Evolutionary conservation across 345 rosid genomes (phyloP).

Genomic region (Populus davidiana): DNA sequence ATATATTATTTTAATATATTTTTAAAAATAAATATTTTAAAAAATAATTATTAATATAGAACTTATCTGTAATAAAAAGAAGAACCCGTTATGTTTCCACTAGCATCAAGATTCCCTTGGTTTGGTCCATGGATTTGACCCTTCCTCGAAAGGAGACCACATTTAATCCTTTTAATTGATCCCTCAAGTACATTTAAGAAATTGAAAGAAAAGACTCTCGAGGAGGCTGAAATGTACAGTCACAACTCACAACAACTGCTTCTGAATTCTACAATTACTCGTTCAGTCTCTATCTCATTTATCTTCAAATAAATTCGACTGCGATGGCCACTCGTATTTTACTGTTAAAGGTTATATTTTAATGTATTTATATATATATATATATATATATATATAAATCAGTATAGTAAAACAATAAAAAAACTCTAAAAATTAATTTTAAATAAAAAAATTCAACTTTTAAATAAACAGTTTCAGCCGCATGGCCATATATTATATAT

Average conservation of each 20-base stretch:
- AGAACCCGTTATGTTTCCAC: conserved; percentile 6
- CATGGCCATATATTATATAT: fast-evolving
- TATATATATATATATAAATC: no score
- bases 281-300: conserved; percentile 1
- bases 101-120: conserved; percentile 2
- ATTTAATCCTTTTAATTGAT: not conserved
- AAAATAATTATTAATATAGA: no score
- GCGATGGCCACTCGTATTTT: not conserved
- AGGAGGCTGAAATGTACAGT: not conserved
- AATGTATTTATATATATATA: no score
- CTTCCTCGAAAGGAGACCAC: not conserved
- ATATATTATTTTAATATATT: no score
- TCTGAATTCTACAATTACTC: not conserved
- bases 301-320: not conserved
- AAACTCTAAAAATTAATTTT: no score
- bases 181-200: not conserved
- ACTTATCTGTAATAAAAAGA: not conserved
- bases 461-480: no score
- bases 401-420: no score
- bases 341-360: no score
- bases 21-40: no score
- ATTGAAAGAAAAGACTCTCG: not conserved
- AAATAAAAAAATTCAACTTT: no score
- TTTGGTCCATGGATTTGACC: conserved; percentile 5
- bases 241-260: not conserved